Evolutionary conservation across 805 yeast genomes (phyloP), one percentile per base, ranked within the genome.

Genomic region (Candida sanyiensis): DNA sequence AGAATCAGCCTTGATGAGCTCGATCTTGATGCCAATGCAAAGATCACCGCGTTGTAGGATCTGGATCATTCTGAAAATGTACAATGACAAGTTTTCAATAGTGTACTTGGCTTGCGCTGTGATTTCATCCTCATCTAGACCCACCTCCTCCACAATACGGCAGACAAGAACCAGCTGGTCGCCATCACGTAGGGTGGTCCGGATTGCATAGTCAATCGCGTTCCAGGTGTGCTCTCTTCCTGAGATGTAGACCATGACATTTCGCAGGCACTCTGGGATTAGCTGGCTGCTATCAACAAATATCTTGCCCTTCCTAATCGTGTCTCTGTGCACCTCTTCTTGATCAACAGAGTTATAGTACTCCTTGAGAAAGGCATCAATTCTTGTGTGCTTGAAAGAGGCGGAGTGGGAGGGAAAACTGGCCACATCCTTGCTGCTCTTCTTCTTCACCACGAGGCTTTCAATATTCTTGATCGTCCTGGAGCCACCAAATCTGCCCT

Each of bases 191-290:
- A 51, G 26, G 20, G 33, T 40, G 11, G 47, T 44, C 23, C 46
- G 40, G n/a, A 54, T 19, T 6, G 49, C 33, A 50, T 52, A 54
- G 29, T 52, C 52, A 18, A 54, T 33, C 1, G 56, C 46, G 18
- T 38, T 32, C 59, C 59, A 54, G 6, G 57, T 50, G 61, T 83
- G 90, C 39, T 64, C 69, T 43, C 90, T 63, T 3, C 87, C 94
- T 47, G 79, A 69, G 22, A 54, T 40, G 28, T 53, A 54, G 3
- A 49, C 26, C 24, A 51, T 35, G 16, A 53, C 35, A 15, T 49
- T 50, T 39, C 59, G 38, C 12, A 53, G 22, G 31, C 45, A 47
- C n/a, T 47, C 33, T 2, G 56, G 56, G 11, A 33, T 19, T 13
- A 28, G 20, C 16, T 37, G 22, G 13, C 18, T 34, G n/a, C 31